Conservation (phyloP, 495 filamentous ascomycete genomes). For the Penicillium waksmanii region DNA sequence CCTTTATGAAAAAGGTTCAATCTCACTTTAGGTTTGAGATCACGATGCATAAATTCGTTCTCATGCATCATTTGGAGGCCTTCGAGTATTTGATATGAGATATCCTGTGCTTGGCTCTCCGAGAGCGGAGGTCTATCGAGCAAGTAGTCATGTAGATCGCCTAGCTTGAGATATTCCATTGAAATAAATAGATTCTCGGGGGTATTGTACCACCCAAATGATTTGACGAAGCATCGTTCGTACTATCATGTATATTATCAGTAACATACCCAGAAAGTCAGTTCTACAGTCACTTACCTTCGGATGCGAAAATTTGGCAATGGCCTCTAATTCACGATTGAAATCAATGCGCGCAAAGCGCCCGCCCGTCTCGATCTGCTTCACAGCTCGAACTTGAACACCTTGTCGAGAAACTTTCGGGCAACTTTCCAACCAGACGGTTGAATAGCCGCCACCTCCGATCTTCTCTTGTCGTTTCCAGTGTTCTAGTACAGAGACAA, state of each 20-base stretch:
- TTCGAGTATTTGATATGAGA: neutral
- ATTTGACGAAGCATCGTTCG: slow-evolving; percentile 33
- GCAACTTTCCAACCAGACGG: too few species aligned
- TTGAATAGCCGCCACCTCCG: too few species aligned
- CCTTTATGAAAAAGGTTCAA: too few species aligned
- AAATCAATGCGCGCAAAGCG: slow-evolving; percentile 27
- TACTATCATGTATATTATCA: neutral
- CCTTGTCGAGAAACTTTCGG: too few species aligned
- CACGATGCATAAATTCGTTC: neutral
- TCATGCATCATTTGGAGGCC: neutral
- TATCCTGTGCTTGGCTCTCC: slow-evolving; percentile 1
- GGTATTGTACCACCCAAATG: slow-evolving; percentile 21
- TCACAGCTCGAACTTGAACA: slow-evolving; percentile 16
- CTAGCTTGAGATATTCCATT: neutral
- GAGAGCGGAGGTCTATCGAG: neutral
- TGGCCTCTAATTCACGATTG: slow-evolving; percentile 41
- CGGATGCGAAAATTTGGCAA: slow-evolving; percentile 44
- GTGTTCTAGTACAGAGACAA: too few species aligned
- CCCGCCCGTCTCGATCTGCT: slow-evolving; percentile 17
- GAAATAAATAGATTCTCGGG: neutral
- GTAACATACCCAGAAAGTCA: neutral
- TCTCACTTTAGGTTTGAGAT: neutral
- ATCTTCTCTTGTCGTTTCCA: too few species aligned
- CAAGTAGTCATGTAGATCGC: neutral
- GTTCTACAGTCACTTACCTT: slow-evolving; percentile 5